Evolutionary conservation across 1,139 yeast species (phyloP), one percentile per base, ranked within the genome.

Genomic region (Debaryomyces udenii): DNA sequence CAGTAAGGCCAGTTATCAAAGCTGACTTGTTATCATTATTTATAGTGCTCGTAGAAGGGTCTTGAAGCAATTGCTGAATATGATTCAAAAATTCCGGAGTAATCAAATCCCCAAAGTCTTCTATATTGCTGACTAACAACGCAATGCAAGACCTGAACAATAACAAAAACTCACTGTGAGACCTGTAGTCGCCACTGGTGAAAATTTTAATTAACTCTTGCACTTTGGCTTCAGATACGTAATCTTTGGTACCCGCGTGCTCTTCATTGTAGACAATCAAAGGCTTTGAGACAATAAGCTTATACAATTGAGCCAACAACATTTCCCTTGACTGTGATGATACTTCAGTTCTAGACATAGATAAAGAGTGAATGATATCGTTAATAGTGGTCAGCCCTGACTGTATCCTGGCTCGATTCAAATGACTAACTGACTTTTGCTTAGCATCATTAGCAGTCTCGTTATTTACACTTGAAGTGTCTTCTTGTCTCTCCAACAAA

Each of bases 321-420:
- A 76, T 53, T 49, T 78, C 82, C 42, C 82, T 57, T n/a, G 80
- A 74, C 37, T 57, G 63, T 1, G 78, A 63, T 13, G 79, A 72
- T 3, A 78, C 75, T 42, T 71, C 74, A 15, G 70, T 64, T 44
- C 82, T 55, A 1, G 77, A 60, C 35, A 60, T 57, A 2, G 60
- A 53, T 44, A 78, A 62, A 0, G 80, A 70, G 9, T 46, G 45
- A 13, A 74, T 61, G 27, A 74, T 68, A 32, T 72, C 77, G 42
- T 62, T 68, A 28, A 72, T 66, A 6, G 72, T 59, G n/a, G 73
- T 64, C 32, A 63, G 53, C 39, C 64, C 64, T 0, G 69, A 59
- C 40, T 67, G 68, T 37, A 73, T 70, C 33, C 74, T 49, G 7
- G 61, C 53, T 47, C 58, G 64, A 45, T 68, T 72, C 48, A 70